A percentile compares a stretch with the other conserved stretches of the same genome.
Conservation (phyloP, 2,329 filamentous ascomycete species). For the Ascochyta koolunga region DNA sequence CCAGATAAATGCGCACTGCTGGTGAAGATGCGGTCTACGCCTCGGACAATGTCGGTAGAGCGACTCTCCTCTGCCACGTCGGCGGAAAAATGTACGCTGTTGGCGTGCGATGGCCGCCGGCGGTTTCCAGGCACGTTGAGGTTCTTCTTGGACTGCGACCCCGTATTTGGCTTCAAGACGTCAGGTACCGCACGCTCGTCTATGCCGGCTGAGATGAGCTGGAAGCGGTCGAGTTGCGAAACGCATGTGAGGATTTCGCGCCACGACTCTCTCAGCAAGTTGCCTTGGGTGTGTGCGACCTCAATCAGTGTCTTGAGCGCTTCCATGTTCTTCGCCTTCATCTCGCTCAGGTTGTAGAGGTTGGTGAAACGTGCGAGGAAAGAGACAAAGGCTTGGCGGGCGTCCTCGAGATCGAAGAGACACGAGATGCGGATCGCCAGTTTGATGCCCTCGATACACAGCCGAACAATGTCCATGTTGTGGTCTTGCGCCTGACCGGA, state of each 20-base stretch:
- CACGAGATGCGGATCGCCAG: constrained; percentile 92
- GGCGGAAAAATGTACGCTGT: constrained; percentile 62
- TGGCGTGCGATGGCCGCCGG: constrained; percentile 54
- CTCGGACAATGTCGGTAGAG: constrained; percentile 89
- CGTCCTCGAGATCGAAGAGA: constrained; percentile 90
- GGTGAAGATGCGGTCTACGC: constrained; percentile 94
- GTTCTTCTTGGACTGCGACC: constrained; percentile 68
- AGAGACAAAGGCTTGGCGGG: constrained; percentile 91
- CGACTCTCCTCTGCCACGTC: constrained; percentile 92
- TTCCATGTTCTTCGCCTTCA: constrained; percentile 95
- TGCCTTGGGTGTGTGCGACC: constrained; percentile 90
- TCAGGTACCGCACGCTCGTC: constrained; percentile 93
- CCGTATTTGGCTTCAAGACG: constrained; percentile 76
- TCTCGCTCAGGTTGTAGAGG: constrained; percentile 92
- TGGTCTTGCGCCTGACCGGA: constrained; percentile 94
- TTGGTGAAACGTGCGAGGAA: constrained; percentile 93
- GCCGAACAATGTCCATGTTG: constrained; percentile 86
- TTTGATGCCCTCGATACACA: constrained; percentile 95
- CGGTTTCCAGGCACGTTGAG: constrained; percentile 65
- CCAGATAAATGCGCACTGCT: constrained; percentile 93
- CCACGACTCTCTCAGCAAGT: constrained; percentile 88
- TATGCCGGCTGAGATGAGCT: constrained; percentile 92
- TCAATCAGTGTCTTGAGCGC: constrained; percentile 91
- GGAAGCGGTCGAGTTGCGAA: constrained; percentile 92
- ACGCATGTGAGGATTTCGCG: constrained; percentile 94